Percentiles rank a stretch among this genome's conserved stretches.
Conservation (phyloP, 2,329 filamentous ascomycete species). For the Xylariaceae sp. region DNA sequence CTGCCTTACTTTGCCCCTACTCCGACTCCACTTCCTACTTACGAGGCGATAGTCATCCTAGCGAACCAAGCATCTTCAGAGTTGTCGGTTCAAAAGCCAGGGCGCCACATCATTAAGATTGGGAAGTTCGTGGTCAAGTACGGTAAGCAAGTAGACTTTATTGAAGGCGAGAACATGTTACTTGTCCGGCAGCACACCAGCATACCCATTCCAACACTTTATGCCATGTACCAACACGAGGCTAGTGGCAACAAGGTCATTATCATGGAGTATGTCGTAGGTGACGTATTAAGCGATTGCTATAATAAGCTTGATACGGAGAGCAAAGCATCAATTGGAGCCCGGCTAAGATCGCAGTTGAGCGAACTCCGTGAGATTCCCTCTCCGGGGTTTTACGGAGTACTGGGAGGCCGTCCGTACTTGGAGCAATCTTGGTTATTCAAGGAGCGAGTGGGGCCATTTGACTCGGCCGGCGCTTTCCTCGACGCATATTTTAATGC, state of each 20-base stretch:
- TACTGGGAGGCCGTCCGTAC: neutral
- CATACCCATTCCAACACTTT: slow-evolving; percentile 41
- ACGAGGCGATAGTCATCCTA: neutral
- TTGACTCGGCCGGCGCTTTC: neutral
- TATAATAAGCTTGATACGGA: neutral
- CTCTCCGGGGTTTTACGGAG: slow-evolving; percentile 5
- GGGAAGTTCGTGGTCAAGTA: slow-evolving; percentile 35
- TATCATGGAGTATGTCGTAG: slow-evolving; percentile 10
- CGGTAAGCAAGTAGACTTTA: slow-evolving; percentile 32
- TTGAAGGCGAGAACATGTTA: slow-evolving; percentile 43
- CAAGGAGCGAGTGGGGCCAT: slow-evolving; percentile 34
- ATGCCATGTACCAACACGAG: slow-evolving; percentile 38
- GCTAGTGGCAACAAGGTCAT: slow-evolving; percentile 28
- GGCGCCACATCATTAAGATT: slow-evolving; percentile 27
- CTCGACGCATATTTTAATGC: neutral
- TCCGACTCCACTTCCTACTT: neutral
- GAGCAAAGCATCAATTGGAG: neutral
- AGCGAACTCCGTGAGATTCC: slow-evolving; percentile 7
- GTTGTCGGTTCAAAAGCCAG: neutral
- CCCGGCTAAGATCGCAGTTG: slow-evolving; percentile 10
- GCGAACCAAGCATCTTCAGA: neutral
- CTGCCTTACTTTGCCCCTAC: slow-evolving; percentile 5
- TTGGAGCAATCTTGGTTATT: slow-evolving; percentile 39
- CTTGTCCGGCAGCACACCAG: slow-evolving; percentile 36
- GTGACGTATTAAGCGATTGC: neutral